phyloP scores from a whole-genome alignment of 2,329 filamentous ascomycete genomes.

The Botrytis paeoniae region DNA sequence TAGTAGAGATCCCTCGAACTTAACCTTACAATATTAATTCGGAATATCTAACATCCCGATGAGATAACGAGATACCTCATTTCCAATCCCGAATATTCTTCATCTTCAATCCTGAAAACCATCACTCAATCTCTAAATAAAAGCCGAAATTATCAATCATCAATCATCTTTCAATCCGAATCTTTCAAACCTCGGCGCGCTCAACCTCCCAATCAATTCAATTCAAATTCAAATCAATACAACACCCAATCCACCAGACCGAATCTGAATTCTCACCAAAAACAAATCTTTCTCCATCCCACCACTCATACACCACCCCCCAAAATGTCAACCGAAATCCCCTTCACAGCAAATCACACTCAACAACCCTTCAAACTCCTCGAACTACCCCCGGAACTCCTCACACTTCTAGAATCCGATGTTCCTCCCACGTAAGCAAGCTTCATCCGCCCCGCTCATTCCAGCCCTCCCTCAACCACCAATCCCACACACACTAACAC shows the following conservation, averaged over 20 bases:
- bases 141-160: neutral
- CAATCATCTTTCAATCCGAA: neutral
- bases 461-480: slow-evolving; percentile 19
- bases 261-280: neutral
- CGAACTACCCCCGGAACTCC: slow-evolving; percentile 59
- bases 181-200: neutral
- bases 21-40: neutral
- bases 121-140: neutral
- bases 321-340: slow-evolving; percentile 43
- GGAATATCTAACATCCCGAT: neutral
- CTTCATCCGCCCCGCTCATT: slow-evolving; percentile 21
- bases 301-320: neutral
- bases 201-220: no score
- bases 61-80: neutral
- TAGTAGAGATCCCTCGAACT: no score
- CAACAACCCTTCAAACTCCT: slow-evolving; percentile 56
- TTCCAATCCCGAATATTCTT: neutral
- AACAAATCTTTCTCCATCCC: neutral
- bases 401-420: slow-evolving; percentile 53
- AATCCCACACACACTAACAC: slow-evolving; percentile 34
- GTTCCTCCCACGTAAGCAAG: slow-evolving; percentile 48
- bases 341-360: slow-evolving; percentile 49
- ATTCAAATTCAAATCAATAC: no score
- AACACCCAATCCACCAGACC: neutral
- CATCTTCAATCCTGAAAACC: neutral